Percentiles rank a stretch among this genome's conserved stretches.
phyloP scores from a whole-genome alignment of 164 flowering plant genomes.

The Tinospora cordifolia region DNA sequence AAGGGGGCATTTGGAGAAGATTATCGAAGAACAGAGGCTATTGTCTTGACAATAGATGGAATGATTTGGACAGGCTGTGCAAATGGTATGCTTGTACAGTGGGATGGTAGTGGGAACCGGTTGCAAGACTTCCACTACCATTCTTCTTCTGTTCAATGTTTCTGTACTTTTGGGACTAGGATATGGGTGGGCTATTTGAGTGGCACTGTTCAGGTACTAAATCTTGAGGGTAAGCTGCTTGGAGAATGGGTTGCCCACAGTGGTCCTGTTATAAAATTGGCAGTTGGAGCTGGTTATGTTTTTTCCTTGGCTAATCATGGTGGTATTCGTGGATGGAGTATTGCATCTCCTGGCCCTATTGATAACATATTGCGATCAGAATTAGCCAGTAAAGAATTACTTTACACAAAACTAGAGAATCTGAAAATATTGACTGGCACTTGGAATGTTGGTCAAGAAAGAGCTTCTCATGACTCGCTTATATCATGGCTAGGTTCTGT shows the following conservation, averaged over 20 bases:
- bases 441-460: constrained; percentile 99
- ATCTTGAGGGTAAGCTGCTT: constrained; percentile 68
- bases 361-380: constrained; percentile 65
- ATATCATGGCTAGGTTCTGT: constrained; percentile 78
- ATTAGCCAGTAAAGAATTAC: constrained; percentile 47
- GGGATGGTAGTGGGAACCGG: constrained; percentile 91
- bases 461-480: constrained; percentile 71
- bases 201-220: constrained; percentile 69
- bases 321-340: constrained; percentile 88
- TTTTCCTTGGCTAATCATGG: constrained; percentile 92
- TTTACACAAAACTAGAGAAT: constrained; percentile 48
- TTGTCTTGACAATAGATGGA: constrained; percentile 58
- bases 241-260: constrained; percentile 90
- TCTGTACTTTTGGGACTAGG: constrained; percentile 66
- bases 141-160: constrained; percentile 54
- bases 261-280: constrained; percentile 65
- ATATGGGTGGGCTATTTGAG: constrained; percentile 83
- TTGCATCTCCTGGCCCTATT: constrained; percentile 74
- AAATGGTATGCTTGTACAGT: constrained; percentile 76
- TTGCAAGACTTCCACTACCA: constrained; percentile 63
- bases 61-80: constrained; percentile 84
- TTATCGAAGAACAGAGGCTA: constrained; percentile 64
- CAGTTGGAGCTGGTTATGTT: constrained; percentile 55
- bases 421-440: constrained; percentile 72
- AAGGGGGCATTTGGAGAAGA: constrained; percentile 74